These are phyloP conservation scores for Dioscorea cayenensis DNA, from an alignment of 116 monocot genomes.

Conservation along the genomic window DNA sequence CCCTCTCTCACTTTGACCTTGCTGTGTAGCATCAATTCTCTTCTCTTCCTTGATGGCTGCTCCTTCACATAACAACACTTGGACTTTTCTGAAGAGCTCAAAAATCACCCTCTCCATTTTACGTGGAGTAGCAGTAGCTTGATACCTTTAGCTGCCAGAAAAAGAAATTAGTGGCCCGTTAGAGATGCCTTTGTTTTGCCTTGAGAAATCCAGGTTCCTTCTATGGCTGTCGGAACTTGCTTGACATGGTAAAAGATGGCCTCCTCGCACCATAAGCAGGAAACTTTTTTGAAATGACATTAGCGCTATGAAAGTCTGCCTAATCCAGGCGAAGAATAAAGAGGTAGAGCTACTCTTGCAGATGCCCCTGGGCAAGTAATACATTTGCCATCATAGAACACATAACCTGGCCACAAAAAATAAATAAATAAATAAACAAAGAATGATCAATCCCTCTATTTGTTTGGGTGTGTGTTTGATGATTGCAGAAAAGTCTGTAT, in stretches of 20 bases:
- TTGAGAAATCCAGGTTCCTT: constrained; percentile 63
- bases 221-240: constrained; percentile 40
- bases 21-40: constrained; percentile 54
- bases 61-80: constrained; percentile 59
- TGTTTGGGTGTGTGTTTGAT: background rate
- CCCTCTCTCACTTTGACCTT: constrained; percentile 53
- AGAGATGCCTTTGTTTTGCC: no score
- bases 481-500: background rate
- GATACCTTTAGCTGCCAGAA: constrained; percentile 44
- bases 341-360: constrained; percentile 21
- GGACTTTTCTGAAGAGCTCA: constrained; percentile 78
- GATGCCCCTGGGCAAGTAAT: constrained; percentile 12
- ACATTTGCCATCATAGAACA: constrained; percentile 22
- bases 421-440: background rate
- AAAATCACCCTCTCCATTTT: constrained; percentile 81
- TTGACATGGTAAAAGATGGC: constrained; percentile 18
- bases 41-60: constrained; percentile 68
- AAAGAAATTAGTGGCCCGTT: constrained; percentile 62
- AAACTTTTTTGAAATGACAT: constrained; percentile 10
- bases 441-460: background rate
- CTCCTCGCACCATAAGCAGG: constrained; percentile 14
- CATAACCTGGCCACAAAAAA: constrained; percentile 23
- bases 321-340: constrained; percentile 9
- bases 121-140: constrained; percentile 63
- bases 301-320: constrained; percentile 6